A percentile compares a stretch with the other conserved stretches of the same genome.
Conservation (phyloP, 176 grass and related monocot genomes). For the Oryza glaberrima region DNA sequence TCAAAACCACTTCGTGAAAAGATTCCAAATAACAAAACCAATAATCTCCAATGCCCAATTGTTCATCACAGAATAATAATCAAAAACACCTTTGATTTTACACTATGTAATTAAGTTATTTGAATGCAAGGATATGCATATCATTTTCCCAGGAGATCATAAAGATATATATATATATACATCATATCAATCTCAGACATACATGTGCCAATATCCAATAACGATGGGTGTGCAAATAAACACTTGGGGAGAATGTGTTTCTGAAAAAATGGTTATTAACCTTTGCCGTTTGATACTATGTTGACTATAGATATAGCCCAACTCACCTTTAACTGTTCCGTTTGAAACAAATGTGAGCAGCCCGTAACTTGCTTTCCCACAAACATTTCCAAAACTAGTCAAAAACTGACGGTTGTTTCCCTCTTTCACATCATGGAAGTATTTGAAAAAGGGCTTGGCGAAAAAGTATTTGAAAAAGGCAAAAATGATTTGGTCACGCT, state of each 20-base stretch:
- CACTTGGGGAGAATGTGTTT: neutral
- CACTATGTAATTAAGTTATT: neutral
- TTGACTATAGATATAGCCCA: neutral
- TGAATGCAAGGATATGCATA: neutral
- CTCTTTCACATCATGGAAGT: neutral
- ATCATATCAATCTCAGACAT: too few species aligned
- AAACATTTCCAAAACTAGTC: neutral
- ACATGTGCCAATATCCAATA: neutral
- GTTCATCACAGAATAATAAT: too few species aligned
- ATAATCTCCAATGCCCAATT: too few species aligned
- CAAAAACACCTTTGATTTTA: too few species aligned
- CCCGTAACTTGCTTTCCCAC: neutral
- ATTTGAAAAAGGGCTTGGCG: neutral
- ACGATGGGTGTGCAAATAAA: neutral
- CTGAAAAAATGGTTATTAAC: neutral
- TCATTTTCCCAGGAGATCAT: neutral
- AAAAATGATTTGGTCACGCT: neutral
- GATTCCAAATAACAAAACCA: too few species aligned
- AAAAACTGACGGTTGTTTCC: neutral
- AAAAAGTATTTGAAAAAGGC: neutral
- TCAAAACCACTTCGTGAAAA: too few species aligned
- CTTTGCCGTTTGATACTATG: neutral
- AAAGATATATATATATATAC: too few species aligned
- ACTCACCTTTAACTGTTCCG: neutral
- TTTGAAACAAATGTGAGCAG: neutral